Evolutionary conservation across 768 basidiomycete species (phyloP).

Genomic region (Boletus pseudopeckii): DNA sequence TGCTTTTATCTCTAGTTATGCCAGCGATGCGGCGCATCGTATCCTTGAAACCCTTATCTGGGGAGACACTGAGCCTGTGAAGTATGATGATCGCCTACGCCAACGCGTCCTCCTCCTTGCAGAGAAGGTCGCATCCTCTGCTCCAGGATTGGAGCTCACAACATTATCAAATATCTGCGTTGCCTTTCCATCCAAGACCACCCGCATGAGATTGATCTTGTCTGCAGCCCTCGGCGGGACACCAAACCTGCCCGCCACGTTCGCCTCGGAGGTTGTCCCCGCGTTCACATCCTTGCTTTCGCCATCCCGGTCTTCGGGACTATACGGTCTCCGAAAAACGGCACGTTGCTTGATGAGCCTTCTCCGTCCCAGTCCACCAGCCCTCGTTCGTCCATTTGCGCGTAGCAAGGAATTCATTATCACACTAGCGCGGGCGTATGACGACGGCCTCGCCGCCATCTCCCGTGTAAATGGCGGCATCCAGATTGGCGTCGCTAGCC

Average conservation of each 20-base stretch:
- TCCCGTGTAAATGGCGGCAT: conserved; percentile 62
- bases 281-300: conserved; percentile 52
- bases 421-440: conserved; percentile 58
- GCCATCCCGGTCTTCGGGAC: conserved; percentile 41
- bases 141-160: conserved; percentile 45
- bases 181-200: conserved; percentile 45
- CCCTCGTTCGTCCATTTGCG: conserved; percentile 50
- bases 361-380: conserved; percentile 47
- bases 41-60: conserved; percentile 58
- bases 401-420: conserved; percentile 50
- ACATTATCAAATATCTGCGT: conserved; percentile 63
- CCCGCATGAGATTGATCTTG: conserved; percentile 46
- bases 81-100: conserved; percentile 44
- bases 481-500: conserved; percentile 23
- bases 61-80: conserved; percentile 32
- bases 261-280: conserved; percentile 49
- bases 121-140: conserved; percentile 44
- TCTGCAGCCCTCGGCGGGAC: conserved; percentile 35
- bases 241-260: conserved; percentile 30
- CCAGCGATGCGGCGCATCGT: conserved; percentile 51
- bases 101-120: conserved; percentile 53
- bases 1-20: conserved; percentile 55
- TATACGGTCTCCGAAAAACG: conserved; percentile 65
- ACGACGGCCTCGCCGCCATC: conserved; percentile 50
- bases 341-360: conserved; percentile 54